A percentile compares a stretch with the other conserved stretches of the same genome.
phyloP scores from a whole-genome alignment of 2,329 filamentous ascomycete species.

The Penicillium freii region DNA sequence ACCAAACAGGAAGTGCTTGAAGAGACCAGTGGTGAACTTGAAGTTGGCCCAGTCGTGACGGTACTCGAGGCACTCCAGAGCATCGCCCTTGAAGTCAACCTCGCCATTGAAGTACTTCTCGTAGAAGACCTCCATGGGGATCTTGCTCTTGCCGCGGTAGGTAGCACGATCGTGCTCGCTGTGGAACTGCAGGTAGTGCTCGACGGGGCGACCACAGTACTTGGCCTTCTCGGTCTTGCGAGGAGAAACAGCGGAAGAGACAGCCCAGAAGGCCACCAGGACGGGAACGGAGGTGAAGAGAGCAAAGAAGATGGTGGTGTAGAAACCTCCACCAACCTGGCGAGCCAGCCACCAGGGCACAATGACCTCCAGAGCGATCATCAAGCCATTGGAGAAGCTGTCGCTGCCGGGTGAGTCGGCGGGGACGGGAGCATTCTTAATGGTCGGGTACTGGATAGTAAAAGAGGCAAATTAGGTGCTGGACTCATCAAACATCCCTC shows the following conservation, averaged over 20 bases:
- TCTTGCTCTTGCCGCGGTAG: conserved; percentile 52
- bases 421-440: conserved; percentile 91
- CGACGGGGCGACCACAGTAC: conserved; percentile 80
- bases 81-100: conserved; percentile 93
- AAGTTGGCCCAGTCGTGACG: conserved; percentile 97
- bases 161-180: conserved; percentile 47
- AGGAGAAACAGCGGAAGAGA: conserved; percentile 75
- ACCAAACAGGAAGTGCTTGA: conserved; percentile 82
- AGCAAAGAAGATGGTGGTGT: conserved; percentile 84
- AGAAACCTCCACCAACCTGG: conserved; percentile 78
- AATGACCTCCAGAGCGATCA: conserved; percentile 66
- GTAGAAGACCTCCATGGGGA: conserved; percentile 75
- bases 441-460: conserved; percentile 68
- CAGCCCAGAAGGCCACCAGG: conserved; percentile 76
- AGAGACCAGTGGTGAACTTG: conserved; percentile 79
- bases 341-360: conserved; percentile 79
- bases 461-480: conserved; percentile 4
- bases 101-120: conserved; percentile 97
- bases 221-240: conserved; percentile 91
- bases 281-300: conserved; percentile 76
- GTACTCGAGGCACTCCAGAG: conserved; percentile 85
- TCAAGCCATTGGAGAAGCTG: conserved; percentile 78
- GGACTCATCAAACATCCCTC: neutral
- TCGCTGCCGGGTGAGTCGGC: conserved; percentile 83
- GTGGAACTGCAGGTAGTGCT: conserved; percentile 69